Evolutionary conservation across 2,329 filamentous ascomycete genomes (phyloP), one percentile per base, ranked within the genome.

Genomic region (Neodidymelliopsis sp.): DNA sequence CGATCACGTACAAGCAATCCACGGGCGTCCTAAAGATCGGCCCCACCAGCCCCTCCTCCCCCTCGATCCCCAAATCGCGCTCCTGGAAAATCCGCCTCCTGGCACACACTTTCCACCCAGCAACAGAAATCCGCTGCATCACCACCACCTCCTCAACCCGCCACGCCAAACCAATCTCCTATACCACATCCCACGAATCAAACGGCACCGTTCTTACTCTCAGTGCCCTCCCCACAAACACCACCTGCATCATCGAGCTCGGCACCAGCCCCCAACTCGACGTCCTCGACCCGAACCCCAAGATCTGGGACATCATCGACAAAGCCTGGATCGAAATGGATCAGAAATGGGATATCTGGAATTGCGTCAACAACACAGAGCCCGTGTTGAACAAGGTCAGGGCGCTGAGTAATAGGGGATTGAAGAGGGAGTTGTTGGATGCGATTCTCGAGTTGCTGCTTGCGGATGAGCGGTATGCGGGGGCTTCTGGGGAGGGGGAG

Each of bases 1-100:
- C 70, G 12, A 71, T 74, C 20, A 70, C 63, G 2, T 74, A 71
- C 62, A 72, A 72, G 50, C 70, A 73, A 37, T 57, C 63, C 13
- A 67, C 66, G 0, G 71, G 71, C 12, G 63, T 70, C 16, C 41
- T 74, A 4, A 71, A 63, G 16, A 70, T 72, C 31, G 69, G 70
- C 0, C 67, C 70, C 4, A 64, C 65, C 4, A 58, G 58, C n/a
- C 59, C 66, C 2, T 22, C 53, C 4, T 60, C 64, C 52, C 40
- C 55, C 2, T 54, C 62, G 1, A 65, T 72, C 1, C 69, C 70
- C 11, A 63, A 62, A 34, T 43, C 49, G 5, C 52, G 70, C 0
- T 57, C 60, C 4, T 73, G 68, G 68, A 69, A 58, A 10, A 55
- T 74, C 33, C 53, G 64, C 4, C 60, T 74, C 9, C 53, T 74